A percentile compares a stretch with the other conserved stretches of the same genome.
Conservation (phyloP, 2,329 filamentous ascomycete species). For the Cephalotrichum gorgonifer region DNA sequence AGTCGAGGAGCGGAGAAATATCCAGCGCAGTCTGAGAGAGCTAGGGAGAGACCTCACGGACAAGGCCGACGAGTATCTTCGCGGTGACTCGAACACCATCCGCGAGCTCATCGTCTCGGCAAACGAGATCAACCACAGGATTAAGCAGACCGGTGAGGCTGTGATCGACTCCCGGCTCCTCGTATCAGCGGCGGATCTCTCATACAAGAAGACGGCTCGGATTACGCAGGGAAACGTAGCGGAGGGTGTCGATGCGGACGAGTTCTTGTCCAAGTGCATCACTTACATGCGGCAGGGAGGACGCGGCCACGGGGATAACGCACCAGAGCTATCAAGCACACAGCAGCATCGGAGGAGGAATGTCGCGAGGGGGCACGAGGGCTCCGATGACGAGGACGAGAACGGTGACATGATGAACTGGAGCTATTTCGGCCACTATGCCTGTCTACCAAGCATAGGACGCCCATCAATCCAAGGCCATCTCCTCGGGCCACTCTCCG, state of each 20-base stretch:
- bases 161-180: slow-evolving; percentile 83
- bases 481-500: slow-evolving; percentile 76
- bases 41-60: slow-evolving; percentile 52
- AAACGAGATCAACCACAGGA: slow-evolving; percentile 53
- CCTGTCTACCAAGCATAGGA: slow-evolving; percentile 60
- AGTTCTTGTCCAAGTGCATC: slow-evolving; percentile 85
- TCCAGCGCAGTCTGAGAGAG: slow-evolving; percentile 61
- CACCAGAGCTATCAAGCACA: slow-evolving; percentile 38
- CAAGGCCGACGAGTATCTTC: slow-evolving; percentile 63
- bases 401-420: slow-evolving; percentile 76
- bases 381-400: slow-evolving; percentile 53
- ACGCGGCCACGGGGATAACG: slow-evolving; percentile 40
- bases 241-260: slow-evolving; percentile 76
- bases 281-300: slow-evolving; percentile 69
- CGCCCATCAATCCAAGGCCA: slow-evolving; percentile 75
- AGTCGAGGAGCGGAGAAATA: slow-evolving; percentile 56
- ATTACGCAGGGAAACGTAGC: slow-evolving; percentile 63
- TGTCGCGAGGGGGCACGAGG: slow-evolving; percentile 20
- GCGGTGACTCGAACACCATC: slow-evolving; percentile 54
- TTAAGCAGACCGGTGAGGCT: slow-evolving; percentile 84
- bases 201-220: slow-evolving; percentile 66
- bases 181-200: slow-evolving; percentile 69
- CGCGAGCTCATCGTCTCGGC: slow-evolving; percentile 55
- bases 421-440: slow-evolving; percentile 69
- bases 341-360: slow-evolving; percentile 33